phyloP scores from a whole-genome alignment of 352 stramenopile species.

The Globisporangium viniferum region DNA sequence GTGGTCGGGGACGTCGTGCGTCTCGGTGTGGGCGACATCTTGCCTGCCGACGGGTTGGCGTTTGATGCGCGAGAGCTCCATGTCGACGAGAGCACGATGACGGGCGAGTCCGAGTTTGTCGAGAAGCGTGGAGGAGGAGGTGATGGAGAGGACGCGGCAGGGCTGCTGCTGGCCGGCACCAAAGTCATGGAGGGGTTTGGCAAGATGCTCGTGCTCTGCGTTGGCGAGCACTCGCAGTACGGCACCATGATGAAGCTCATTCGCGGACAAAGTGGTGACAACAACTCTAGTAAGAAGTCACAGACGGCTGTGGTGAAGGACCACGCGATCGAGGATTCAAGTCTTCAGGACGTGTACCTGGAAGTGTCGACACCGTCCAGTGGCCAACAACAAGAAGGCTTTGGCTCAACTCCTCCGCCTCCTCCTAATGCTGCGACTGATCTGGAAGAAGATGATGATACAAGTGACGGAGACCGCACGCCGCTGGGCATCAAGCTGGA shows the following conservation, averaged over 20 bases:
- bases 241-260: constrained; percentile 77
- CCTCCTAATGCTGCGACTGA: neutral
- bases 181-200: constrained; percentile 79
- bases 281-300: neutral
- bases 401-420: neutral
- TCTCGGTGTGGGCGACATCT: constrained; percentile 33
- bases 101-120: constrained; percentile 35
- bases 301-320: neutral
- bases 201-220: constrained; percentile 82
- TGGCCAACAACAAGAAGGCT: neutral
- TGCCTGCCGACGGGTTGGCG: constrained; percentile 37
- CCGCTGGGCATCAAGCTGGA: constrained; percentile 83
- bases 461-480: neutral
- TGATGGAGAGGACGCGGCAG: constrained; percentile 4
- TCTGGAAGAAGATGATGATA: neutral
- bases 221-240: constrained; percentile 85
- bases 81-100: constrained; percentile 40
- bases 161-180: constrained; percentile 80
- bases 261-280: constrained; percentile 8
- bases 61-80: constrained; percentile 38
- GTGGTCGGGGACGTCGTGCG: constrained; percentile 44
- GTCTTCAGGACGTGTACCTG: neutral
- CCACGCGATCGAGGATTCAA: neutral
- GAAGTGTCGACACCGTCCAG: constrained; percentile 1
- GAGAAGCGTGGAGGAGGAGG: constrained; percentile 18